Conservation (phyloP, 768 basidiomycete species). For the Collybia mongolica region DNA sequence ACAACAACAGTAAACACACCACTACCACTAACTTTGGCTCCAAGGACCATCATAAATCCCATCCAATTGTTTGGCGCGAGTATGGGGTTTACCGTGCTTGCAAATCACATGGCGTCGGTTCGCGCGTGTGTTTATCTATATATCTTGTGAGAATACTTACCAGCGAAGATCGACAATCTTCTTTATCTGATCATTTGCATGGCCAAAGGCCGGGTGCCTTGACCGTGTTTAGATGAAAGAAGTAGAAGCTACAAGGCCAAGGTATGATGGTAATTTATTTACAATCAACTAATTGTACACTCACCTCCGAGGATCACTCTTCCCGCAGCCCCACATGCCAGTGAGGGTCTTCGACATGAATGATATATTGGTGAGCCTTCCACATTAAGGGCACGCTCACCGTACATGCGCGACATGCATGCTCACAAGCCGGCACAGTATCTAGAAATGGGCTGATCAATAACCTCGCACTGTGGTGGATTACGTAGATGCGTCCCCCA, state of each 20-base stretch:
- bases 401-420: constrained; percentile 19
- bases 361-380: constrained; percentile 9
- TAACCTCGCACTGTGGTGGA: constrained; percentile 16
- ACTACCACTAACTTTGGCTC: no score
- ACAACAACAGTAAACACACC: no score
- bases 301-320: neutral
- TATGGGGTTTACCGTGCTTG: no score
- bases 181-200: no score
- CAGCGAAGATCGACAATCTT: no score
- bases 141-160: no score
- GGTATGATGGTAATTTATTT: constrained; percentile 1
- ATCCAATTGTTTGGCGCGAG: no score
- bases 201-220: no score
- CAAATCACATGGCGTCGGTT: no score
- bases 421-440: constrained; percentile 24
- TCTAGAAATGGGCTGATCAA: constrained; percentile 20
- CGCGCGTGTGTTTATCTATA: no score
- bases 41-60: no score
- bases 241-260: neutral
- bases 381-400: constrained; percentile 26
- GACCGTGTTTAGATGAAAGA: neutral
- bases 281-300: neutral
- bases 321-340: neutral
- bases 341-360: neutral
- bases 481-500: constrained; percentile 22